phyloP scores from a whole-genome alignment of 1,139 yeast species.

The Debaryomyces fabryi region DNA sequence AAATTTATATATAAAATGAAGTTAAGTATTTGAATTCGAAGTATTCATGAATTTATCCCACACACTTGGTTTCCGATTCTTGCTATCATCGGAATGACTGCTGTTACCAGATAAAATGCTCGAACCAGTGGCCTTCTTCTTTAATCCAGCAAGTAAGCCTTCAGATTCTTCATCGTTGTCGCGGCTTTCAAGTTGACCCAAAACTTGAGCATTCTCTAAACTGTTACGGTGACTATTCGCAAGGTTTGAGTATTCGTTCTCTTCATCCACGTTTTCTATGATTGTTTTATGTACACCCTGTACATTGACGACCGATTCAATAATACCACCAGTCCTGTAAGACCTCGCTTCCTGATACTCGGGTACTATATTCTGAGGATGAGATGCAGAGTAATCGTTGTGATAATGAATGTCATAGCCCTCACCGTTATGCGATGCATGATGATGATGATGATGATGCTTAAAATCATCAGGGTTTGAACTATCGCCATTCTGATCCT shows the following conservation, averaged over 20 bases:
- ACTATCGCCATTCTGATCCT: neutral
- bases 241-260: slow-evolving; percentile 20
- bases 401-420: neutral
- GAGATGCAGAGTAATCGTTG: slow-evolving; percentile 3
- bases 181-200: neutral
- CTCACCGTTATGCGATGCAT: neutral
- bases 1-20: neutral
- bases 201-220: neutral
- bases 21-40: neutral
- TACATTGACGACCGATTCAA: slow-evolving; percentile 82
- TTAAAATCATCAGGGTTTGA: neutral
- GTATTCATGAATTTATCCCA: slow-evolving; percentile 13
- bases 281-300: slow-evolving; percentile 88
- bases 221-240: slow-evolving; percentile 6
- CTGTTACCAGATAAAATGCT: slow-evolving; percentile 7
- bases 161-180: slow-evolving; percentile 12
- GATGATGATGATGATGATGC: slow-evolving; percentile 4
- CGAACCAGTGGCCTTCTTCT: slow-evolving; percentile 6
- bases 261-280: slow-evolving; percentile 62
- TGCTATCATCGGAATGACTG: slow-evolving; percentile 11
- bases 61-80: slow-evolving; percentile 10
- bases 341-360: slow-evolving; percentile 42
- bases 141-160: slow-evolving; percentile 13
- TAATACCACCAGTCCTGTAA: slow-evolving; percentile 68
- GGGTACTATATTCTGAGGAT: slow-evolving; percentile 9